Base-by-base conservation (phyloP, 331 rosid species). In the Malus hybrid region DNA sequence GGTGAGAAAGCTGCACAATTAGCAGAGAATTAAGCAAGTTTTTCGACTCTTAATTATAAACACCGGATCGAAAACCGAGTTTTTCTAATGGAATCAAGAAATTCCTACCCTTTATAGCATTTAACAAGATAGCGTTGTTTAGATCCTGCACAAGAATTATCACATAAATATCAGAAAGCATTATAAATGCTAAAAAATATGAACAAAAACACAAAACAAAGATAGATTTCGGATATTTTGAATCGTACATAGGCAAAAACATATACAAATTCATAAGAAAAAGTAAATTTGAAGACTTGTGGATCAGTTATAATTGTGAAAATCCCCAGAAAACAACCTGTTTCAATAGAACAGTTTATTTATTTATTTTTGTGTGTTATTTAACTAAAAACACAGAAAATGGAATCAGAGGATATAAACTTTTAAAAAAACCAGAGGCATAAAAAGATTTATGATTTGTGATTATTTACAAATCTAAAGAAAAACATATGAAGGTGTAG, bases 1-100 rank as follows among this genome's bases (percentile, higher is more conserved):
- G 99, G 96, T 22, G 93, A 85, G 86, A 94, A 94, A 20, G 94
- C 99, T 94, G 96, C 86, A 85, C 7, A 85, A 80, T 79, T 70
- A 79, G 81, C 56, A 39, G 46, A 78, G 5, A 69, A 63, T 50
- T 66, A 39, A 52, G 67, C 34, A 14, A 11, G 20, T 39, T 65
- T 32, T 54, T 77, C 42, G 52, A 20, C 34, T 72, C 39, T 69
- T 39, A 22, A 33, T 8, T 39, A 32, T 28, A n/a, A 42, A 39
- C 46, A 10, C 46, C 12, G 46, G 46, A 39, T 39, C 13, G 13
- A 39, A 39, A 39, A 39, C 46, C 46, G 46, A 39, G 46, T 39
- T 39, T 9, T 39, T 39, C 46, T 10, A 39, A 39, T 39, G 46
- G 46, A 10, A 39, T 39, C 13, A 39, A 39, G 46, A 27, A 57